phyloP scores from a whole-genome alignment of 1,139 yeast genomes.

The Yueomyces sp. region DNA sequence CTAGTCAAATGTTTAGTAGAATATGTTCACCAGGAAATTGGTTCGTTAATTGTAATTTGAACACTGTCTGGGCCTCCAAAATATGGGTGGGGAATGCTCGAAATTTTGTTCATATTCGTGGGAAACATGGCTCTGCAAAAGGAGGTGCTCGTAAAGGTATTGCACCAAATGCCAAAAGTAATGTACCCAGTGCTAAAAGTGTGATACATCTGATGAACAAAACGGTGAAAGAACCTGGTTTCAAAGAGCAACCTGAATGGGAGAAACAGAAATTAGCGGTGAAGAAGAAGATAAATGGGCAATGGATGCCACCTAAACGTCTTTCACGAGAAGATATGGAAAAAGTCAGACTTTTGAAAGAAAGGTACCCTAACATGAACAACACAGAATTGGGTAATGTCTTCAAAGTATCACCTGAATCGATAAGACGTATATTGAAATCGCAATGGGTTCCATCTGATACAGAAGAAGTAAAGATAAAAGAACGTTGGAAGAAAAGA shows the following conservation, averaged over 20 bases:
- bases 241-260: constrained; percentile 36
- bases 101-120: too few species aligned
- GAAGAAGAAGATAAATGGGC: constrained; percentile 43
- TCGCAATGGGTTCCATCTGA: constrained; percentile 65
- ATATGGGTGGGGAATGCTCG: too few species aligned
- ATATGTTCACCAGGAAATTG: too few species aligned
- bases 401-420: constrained; percentile 71
- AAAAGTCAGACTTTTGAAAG: constrained; percentile 45
- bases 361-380: constrained; percentile 44
- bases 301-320: constrained; percentile 62
- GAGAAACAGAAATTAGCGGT: constrained; percentile 51
- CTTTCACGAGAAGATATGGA: constrained; percentile 62
- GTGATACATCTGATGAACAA: too few species aligned
- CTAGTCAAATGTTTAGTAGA: too few species aligned
- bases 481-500: constrained; percentile 39
- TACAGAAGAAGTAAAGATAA: constrained; percentile 33
- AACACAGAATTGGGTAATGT: constrained; percentile 49
- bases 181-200: too few species aligned
- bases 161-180: too few species aligned
- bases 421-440: constrained; percentile 64
- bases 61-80: too few species aligned
- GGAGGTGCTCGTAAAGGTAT: too few species aligned
- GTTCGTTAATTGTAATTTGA: too few species aligned
- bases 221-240: too few species aligned
- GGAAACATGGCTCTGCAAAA: too few species aligned